Conservation (phyloP, 2,329 filamentous ascomycete genomes). For the Purpureocillium lavendulum region DNA sequence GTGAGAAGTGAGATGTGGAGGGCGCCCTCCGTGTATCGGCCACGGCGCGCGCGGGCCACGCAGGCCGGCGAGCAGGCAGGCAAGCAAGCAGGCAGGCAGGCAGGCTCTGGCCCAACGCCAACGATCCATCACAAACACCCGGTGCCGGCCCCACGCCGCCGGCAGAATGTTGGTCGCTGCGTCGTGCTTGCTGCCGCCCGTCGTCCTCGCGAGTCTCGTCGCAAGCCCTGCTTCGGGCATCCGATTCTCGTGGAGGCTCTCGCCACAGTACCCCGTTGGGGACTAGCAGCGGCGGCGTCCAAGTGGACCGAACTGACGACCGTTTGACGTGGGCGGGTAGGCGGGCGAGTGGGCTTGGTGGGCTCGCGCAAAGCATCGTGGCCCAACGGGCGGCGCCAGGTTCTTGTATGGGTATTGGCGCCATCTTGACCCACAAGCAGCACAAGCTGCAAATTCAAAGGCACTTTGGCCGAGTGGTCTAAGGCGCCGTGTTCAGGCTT, state of each 20-base stretch:
- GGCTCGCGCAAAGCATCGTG: too few relatives aligned
- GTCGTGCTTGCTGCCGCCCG: too few relatives aligned
- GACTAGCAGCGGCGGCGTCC: background rate
- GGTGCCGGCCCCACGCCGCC: background rate
- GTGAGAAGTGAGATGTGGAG: background rate
- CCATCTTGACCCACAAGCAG: conserved; percentile 1
- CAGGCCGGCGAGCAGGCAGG: too few relatives aligned
- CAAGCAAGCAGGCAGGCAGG: too few relatives aligned
- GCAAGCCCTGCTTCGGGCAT: background rate
- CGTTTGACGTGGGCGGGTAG: too few relatives aligned
- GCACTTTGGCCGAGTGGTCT: conserved; percentile 18
- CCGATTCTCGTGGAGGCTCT: background rate
- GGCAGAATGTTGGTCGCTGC: background rate
- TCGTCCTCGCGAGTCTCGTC: background rate
- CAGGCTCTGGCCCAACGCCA: too few relatives aligned
- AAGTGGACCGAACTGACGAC: too few relatives aligned
- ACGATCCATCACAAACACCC: too few relatives aligned
- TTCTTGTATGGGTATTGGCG: too few relatives aligned
- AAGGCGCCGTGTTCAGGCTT: conserved; percentile 14
- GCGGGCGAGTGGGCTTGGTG: too few relatives aligned
- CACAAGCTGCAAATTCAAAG: conserved; percentile 2
- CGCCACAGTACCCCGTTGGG: background rate
- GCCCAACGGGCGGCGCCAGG: too few relatives aligned
- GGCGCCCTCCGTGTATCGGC: background rate
- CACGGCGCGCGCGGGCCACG: background rate